Base-by-base conservation (phyloP, 768 basidiomycete genomes). In the Lentinus tigrinus region DNA sequence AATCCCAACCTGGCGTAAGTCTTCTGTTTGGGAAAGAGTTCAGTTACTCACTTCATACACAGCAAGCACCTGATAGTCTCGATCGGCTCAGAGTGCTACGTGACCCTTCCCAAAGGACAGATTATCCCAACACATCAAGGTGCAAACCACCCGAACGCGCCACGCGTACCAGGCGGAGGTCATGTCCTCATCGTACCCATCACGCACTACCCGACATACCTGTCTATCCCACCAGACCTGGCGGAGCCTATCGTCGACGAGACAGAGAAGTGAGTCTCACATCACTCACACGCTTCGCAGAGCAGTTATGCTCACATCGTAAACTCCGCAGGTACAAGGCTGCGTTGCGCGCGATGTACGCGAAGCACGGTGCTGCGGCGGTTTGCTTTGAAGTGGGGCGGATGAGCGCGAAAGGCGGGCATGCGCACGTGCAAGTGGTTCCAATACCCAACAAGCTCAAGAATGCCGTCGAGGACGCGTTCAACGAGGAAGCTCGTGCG, bases 11-110 rank as follows among this genome's bases (percentile, higher is more conserved):
- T 98, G 38, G 88, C 92, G 87, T 93, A 68, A 62, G 89, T 80
- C 23, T 38, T 21, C 17, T 1, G 36, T 27, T 19, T 9, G 13
- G 4, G 19, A 42, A 23, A 24, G 43, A 4, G 4, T 46, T 23
- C 43, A 14, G 21, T 23, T 23, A 7, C 23, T 19, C 3, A 7
- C 8, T 19, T 24, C 9, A 19, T 13, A 14, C 11, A 23, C 61
- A 95, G 93, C 57, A 99, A 98, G 75, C 93, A 98, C 67, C 84
- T 98, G 61, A 95, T 99, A 62, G 91, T 95, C 31, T 87, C 92
- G 0, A 97, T 99, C 67, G 97, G 95, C 14, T 72, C 79, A 6
- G 97, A 99, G 72, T 93, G 92, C 68, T 99, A 99, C 75, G 74
- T 98, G 48, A 95, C 97, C 0, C 75, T 98, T n/a, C 91, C 97